Evolutionary conservation across 1,284 basidiomycete species (phyloP).

Genomic region (Trichosporon sp.): DNA sequence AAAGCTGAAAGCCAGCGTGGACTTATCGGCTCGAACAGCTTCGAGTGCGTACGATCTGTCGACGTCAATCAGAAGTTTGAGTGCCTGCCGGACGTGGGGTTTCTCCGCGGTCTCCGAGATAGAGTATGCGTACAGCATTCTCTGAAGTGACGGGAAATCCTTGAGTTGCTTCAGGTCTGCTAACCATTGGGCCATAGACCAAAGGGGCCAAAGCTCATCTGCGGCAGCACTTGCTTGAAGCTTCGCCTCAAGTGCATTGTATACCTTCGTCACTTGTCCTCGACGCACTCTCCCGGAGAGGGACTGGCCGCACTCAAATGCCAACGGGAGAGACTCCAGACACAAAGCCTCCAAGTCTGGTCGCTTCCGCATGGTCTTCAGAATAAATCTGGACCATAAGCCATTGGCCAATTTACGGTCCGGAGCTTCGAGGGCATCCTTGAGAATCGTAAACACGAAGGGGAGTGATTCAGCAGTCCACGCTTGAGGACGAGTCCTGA

Average conservation of each 20-base stretch:
- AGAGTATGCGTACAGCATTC: background rate
- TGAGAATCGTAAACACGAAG: background rate
- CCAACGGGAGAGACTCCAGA: background rate
- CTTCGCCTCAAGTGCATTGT: background rate
- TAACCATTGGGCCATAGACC: background rate
- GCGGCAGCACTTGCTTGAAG: background rate
- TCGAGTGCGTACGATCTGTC: background rate
- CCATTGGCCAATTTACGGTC: background rate
- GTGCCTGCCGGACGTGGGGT: background rate
- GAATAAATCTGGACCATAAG: background rate
- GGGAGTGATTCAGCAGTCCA: background rate
- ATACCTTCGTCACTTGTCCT: background rate
- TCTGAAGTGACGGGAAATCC: background rate
- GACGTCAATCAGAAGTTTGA: background rate
- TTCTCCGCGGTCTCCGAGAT: no score
- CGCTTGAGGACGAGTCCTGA: background rate
- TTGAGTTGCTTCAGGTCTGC: background rate
- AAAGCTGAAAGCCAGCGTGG: background rate
- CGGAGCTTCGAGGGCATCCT: background rate
- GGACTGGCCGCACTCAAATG: background rate
- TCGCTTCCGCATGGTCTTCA: background rate
- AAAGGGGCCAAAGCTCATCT: background rate
- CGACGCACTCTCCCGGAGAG: background rate
- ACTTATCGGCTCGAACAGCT: background rate
- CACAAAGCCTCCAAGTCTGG: background rate